Evolutionary conservation across 495 filamentous ascomycete genomes (phyloP).

Genomic region (Bathelium albidoporum): DNA sequence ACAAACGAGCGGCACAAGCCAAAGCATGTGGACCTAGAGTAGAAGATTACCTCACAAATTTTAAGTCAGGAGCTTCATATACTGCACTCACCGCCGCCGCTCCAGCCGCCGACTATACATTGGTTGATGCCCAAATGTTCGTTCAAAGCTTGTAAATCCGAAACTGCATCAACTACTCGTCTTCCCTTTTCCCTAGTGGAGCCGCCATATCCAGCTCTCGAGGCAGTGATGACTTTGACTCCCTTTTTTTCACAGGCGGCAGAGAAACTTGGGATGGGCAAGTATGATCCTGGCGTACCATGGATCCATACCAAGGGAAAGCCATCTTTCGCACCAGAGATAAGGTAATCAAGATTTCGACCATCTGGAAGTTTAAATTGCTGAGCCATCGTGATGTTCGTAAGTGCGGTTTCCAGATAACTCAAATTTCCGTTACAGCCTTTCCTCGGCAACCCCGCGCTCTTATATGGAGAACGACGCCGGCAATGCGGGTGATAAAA

Average conservation of each 20-base stretch:
- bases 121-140: slow-evolving; percentile 12
- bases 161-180: slow-evolving; percentile 8
- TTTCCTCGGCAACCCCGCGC: no score
- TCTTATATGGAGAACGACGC: no score
- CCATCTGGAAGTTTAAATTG: slow-evolving; percentile 12
- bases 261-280: background rate
- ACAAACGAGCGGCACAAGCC: slow-evolving; percentile 15
- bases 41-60: background rate
- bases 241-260: slow-evolving; percentile 11
- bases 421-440: no score
- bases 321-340: slow-evolving; percentile 13
- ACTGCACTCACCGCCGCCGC: slow-evolving; percentile 13
- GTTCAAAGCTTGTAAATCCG: slow-evolving; percentile 11
- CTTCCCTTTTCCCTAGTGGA: slow-evolving; percentile 11
- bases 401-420: background rate
- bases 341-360: slow-evolving; percentile 12
- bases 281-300: slow-evolving; percentile 14
- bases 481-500: no score
- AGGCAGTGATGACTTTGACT: slow-evolving; percentile 12
- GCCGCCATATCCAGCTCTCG: slow-evolving; percentile 17
- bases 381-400: background rate
- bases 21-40: slow-evolving; percentile 13
- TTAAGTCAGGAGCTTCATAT: background rate
- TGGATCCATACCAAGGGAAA: slow-evolving; percentile 14
- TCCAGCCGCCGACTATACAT: slow-evolving; percentile 16